phyloP scores from a whole-genome alignment of 305 asterid species.

The Solanum hybrid region DNA sequence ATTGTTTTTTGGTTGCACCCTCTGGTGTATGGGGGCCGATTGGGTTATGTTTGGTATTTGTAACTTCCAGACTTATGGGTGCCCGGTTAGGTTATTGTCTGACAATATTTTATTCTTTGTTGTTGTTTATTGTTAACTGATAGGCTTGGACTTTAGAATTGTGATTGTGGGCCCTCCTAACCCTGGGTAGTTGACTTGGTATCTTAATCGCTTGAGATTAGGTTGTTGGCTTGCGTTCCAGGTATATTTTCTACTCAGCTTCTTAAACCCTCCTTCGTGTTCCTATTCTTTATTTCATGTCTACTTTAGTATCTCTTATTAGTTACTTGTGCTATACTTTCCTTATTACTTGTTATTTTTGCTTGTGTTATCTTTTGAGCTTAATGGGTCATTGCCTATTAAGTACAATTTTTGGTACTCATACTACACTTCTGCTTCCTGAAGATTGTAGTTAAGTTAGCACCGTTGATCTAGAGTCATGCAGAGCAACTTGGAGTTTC shows the following conservation, averaged over 20 bases:
- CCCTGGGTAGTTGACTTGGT: background rate
- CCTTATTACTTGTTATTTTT: background rate
- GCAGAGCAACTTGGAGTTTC: background rate
- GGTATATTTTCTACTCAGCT: background rate
- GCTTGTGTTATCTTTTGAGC: background rate
- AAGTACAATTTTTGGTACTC: background rate
- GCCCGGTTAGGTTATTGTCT: background rate
- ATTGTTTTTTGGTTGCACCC: background rate
- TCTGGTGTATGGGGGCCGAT: rapidly evolving
- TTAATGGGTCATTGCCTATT: background rate
- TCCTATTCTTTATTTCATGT: background rate
- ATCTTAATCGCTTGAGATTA: background rate
- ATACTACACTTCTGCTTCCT: background rate
- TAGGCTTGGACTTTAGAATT: background rate
- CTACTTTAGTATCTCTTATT: background rate
- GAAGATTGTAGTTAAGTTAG: background rate
- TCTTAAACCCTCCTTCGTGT: background rate
- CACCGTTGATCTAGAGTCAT: background rate
- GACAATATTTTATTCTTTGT: too few species aligned
- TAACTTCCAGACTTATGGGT: background rate
- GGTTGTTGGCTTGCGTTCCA: background rate
- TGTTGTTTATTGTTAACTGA: too few species aligned
- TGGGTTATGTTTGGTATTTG: background rate
- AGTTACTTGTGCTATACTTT: background rate
- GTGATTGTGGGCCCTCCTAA: background rate